Evolutionary conservation across 1,284 basidiomycete genomes (phyloP), one percentile per base, ranked within the genome.

Genomic region (Apiotrichum sp.): DNA sequence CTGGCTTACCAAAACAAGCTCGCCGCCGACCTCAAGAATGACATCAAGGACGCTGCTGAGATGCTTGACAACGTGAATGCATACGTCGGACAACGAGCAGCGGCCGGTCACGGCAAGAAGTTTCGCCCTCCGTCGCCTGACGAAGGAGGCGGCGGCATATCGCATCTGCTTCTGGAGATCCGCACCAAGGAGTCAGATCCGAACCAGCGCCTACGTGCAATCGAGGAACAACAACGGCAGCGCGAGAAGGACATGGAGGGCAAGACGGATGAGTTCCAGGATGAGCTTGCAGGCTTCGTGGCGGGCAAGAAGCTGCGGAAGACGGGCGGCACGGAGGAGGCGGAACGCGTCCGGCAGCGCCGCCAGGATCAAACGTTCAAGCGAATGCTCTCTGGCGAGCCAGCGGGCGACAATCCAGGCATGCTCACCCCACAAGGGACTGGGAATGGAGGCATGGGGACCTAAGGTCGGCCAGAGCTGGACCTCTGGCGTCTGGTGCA

Each of bases 251-350:
- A 92, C 67, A 76, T 87, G 34, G 84, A 84, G 13, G 79, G 71
- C 44, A 79, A 82, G 52, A 67, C 66, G 47, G 72, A 75, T 50
- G 91, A 90, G 65, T 85, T 96, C 74, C 83, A 88, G 64, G 78
- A 81, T 13, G 92, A 96, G 78, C 70, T 97, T 58, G 77, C 78
- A 34, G 88, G 86, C 3, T 96, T 95, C 73, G 90, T 96, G 46
- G 80, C 78, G 2, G 83, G 84, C 53, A 87, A 87, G 78, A 92
- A 86, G 77, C 76, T 97, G 71, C 89, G 85, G 79, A 88, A 91
- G 88, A 97, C 92, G 22, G 93, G 93, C 46, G 93, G 93, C 6
- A 86, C 90, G 29, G 92, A 95, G 72, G 93, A 96, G 78, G 82
- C 80, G 13, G 93, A 96, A 76, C 80, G 93, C 47, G 81, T 92